Evolutionary conservation across 441 rosid species (phyloP).

Genomic region (Bocquillonia castaneifolia): DNA sequence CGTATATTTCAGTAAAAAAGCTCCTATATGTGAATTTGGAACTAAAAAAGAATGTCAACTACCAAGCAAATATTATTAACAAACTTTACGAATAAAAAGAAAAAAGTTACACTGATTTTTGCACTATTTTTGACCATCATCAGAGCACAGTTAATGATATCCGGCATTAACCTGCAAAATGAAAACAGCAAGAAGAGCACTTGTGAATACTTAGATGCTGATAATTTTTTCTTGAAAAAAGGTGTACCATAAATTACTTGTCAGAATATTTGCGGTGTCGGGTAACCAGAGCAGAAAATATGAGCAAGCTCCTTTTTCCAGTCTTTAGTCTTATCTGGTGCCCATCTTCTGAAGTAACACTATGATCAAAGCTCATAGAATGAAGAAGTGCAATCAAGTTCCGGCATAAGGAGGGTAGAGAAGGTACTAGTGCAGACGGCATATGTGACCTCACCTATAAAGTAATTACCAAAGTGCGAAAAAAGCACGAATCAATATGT

Average conservation of each 20-base stretch:
- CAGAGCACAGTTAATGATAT: slow-evolving; percentile 51
- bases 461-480: slow-evolving; percentile 22
- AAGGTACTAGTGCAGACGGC: slow-evolving; percentile 65
- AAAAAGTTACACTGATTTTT: slow-evolving; percentile 50
- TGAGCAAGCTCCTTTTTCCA: slow-evolving; percentile 72
- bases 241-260: slow-evolving; percentile 40
- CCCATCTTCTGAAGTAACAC: slow-evolving; percentile 37
- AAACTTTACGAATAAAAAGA: background rate
- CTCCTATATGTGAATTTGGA: slow-evolving; percentile 1
- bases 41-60: slow-evolving; percentile 4
- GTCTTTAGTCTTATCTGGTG: slow-evolving; percentile 52
- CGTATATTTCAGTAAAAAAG: background rate
- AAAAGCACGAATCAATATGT: slow-evolving; percentile 23
- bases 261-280: slow-evolving; percentile 79
- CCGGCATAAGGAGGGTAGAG: slow-evolving; percentile 47
- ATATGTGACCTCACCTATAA: slow-evolving; percentile 74
- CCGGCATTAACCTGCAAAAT: slow-evolving; percentile 63
- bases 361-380: slow-evolving; percentile 52
- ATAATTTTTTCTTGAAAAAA: slow-evolving; percentile 11
- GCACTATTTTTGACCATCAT: slow-evolving; percentile 52
- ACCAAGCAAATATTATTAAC: slow-evolving; percentile 14
- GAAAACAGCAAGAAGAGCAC: slow-evolving; percentile 15
- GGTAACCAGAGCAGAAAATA: slow-evolving; percentile 64
- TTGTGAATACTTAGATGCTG: slow-evolving; percentile 8
- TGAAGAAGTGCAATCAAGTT: slow-evolving; percentile 55